Conservation (phyloP, 2,329 filamentous ascomycete species). For the Dactylellina cionopaga region DNA sequence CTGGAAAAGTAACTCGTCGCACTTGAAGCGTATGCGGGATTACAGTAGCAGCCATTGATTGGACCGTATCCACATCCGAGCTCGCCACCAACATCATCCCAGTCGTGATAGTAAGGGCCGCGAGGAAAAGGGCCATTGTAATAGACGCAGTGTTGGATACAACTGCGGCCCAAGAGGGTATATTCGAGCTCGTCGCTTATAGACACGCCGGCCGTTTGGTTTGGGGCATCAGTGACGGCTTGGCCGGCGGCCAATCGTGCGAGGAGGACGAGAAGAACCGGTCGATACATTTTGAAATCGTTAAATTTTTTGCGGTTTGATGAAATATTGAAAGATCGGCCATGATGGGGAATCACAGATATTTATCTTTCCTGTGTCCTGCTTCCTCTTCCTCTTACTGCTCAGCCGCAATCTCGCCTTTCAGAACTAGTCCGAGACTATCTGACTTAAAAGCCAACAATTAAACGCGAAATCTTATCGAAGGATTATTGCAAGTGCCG, state of each 20-base stretch:
- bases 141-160: slow-evolving; percentile 56
- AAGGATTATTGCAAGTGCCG: slow-evolving; percentile 4
- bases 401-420: slow-evolving; percentile 14
- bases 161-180: slow-evolving; percentile 50
- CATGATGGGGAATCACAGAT: not conserved
- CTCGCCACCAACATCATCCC: slow-evolving; percentile 55
- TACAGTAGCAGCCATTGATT: slow-evolving; percentile 57
- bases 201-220: not conserved
- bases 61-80: slow-evolving; percentile 56
- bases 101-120: slow-evolving; percentile 49
- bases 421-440: not conserved
- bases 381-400: not conserved
- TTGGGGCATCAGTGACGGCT: not conserved
- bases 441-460: not conserved
- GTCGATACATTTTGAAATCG: slow-evolving; percentile 1
- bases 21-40: slow-evolving; percentile 53
- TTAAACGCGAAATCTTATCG: slow-evolving; percentile 12
- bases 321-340: not conserved
- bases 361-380: not conserved
- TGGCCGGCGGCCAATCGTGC: slow-evolving; percentile 14
- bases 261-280: slow-evolving; percentile 9
- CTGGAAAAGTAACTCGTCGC: slow-evolving; percentile 56
- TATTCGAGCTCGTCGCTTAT: slow-evolving; percentile 17
- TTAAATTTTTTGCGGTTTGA: not conserved
- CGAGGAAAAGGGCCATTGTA: slow-evolving; percentile 55